Conservation (phyloP, 805 yeast species). For the Candida pseudofarinosa region DNA sequence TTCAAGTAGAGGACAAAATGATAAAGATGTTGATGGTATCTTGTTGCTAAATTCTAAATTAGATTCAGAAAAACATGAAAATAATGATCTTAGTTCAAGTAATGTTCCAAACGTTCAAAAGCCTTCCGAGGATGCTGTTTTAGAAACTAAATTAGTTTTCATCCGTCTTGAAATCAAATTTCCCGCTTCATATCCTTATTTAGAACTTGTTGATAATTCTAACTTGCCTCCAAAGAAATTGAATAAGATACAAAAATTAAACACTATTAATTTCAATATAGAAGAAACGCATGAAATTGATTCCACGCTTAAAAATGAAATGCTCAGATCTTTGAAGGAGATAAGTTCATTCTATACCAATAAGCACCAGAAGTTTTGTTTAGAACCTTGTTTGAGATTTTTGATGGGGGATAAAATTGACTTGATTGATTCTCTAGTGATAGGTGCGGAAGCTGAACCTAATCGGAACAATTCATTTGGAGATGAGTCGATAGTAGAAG, state of each 20-base stretch:
- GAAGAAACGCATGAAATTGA: slow-evolving; percentile 77
- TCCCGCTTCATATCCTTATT: slow-evolving; percentile 69
- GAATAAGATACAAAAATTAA: slow-evolving; percentile 16
- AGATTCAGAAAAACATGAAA: slow-evolving; percentile 1
- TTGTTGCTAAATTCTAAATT: not conserved
- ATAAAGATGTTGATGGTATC: not conserved
- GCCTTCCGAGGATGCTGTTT: not conserved
- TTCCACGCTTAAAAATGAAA: slow-evolving; percentile 44
- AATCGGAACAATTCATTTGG: slow-evolving; percentile 16
- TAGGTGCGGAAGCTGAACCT: slow-evolving; percentile 7
- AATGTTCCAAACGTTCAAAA: not conserved
- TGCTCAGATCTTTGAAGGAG: slow-evolving; percentile 48
- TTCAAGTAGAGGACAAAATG: not conserved
- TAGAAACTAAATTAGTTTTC: slow-evolving; percentile 49
- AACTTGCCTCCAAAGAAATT: slow-evolving; percentile 9
- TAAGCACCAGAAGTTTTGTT: slow-evolving; percentile 55
- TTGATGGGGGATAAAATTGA: slow-evolving; percentile 76
- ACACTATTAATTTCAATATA: slow-evolving; percentile 45
- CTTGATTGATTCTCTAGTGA: slow-evolving; percentile 30
- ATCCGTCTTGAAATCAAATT: slow-evolving; percentile 66
- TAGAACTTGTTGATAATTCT: slow-evolving; percentile 19
- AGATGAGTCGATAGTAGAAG: slow-evolving; percentile 18
- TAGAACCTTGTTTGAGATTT: slow-evolving; percentile 75
- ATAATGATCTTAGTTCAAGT: not conserved
- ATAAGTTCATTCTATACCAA: slow-evolving; percentile 56